phyloP scores from a whole-genome alignment of 305 asterid species.

The Solanum hybrid region DNA sequence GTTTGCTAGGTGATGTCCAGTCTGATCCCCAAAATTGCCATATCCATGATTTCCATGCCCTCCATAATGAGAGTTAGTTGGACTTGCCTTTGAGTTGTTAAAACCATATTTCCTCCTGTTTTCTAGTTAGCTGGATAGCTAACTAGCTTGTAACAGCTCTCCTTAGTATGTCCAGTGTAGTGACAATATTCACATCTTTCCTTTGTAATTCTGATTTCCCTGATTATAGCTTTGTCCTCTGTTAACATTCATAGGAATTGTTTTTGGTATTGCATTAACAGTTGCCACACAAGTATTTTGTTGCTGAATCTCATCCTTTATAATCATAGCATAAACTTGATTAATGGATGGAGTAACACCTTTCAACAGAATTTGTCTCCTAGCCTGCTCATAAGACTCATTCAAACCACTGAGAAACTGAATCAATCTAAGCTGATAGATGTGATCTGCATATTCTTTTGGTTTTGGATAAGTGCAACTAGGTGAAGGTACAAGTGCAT shows the following conservation, averaged over 20 bases:
- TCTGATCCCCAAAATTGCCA: neutral
- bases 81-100: neutral
- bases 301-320: neutral
- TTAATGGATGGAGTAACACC: neutral
- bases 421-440: neutral
- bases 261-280: neutral
- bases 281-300: neutral
- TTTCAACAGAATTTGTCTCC: neutral
- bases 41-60: neutral
- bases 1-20: neutral
- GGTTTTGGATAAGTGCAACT: neutral
- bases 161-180: neutral
- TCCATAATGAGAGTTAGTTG: neutral
- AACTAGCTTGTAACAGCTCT: neutral
- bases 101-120: no score
- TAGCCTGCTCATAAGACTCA: neutral
- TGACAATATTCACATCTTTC: neutral
- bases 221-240: neutral
- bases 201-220: neutral
- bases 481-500: neutral
- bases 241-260: neutral
- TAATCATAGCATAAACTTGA: neutral
- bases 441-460: neutral
- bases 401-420: neutral
- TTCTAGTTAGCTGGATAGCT: neutral